Base-by-base conservation (phyloP, 306 rosid species). In the Casuarina cunninghamiana region DNA sequence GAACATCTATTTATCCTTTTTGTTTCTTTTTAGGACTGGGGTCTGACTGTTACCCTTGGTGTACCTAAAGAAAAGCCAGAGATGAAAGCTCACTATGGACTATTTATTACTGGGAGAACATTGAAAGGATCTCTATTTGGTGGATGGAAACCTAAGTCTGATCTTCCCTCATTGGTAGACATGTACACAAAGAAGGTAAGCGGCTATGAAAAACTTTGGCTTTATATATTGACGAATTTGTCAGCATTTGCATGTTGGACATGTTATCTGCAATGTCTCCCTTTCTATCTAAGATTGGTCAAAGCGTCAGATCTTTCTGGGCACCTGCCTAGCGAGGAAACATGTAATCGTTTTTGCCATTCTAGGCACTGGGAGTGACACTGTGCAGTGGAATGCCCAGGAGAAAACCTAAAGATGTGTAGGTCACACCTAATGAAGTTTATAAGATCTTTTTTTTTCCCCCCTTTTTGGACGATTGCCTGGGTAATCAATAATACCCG, bases 91-190 rank as follows among this genome's bases (percentile, higher is more conserved):
- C 97, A 95, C 82, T 95, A 92, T 73, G 97, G 83, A 68, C 71
- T 80, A 16, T 69, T 95, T 69, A 86, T 95, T 43, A 79, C 79
- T 54, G 97, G 97, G 84, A 92, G 96, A 87, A 92, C 97, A 67
- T 86, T 95, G 81, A 92, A 88, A 85, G 98, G 98, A 53, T 73
- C 97, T 69, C 83, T 92, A 58, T 91, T 88, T 85, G 98, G 98
- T 74, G 98, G 98, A 80, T 95, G 97, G 98, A 95, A 83, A 85
- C 98, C 98, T 46, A 95, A 95, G 87, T 87, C 98, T 63, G 93
- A 92, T 82, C 88, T 95, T 16, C 98, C 98, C 78, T 89, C 91
- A 42, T 79, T 95, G 66, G 91, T 95, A 38, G 97, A 92, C 77
- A 92, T 91, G 89, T 95, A 92, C 81, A 73, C 75, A 21, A 90